Evolutionary conservation across 2,329 filamentous ascomycete species (phyloP), one percentile per base, ranked within the genome.

Genomic region (Scytalidium sp.): DNA sequence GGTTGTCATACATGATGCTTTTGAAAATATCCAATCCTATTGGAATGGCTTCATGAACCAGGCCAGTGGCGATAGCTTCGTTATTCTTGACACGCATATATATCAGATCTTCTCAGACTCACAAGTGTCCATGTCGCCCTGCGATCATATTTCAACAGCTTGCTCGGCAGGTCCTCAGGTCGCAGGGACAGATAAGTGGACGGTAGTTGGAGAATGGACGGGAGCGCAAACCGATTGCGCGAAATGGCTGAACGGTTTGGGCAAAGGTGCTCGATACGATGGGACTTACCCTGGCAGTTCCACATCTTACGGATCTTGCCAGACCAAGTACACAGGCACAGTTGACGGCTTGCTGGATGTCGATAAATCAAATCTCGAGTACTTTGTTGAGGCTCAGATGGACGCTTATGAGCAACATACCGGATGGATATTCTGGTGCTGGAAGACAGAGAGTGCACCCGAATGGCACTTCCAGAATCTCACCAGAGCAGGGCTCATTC

Each of bases 21-120:
- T 84, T 66, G 64, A 73, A 29, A 63, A 72, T 3, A 71, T 78
- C 1, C 73, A 70, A 32, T 71, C 70, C 6, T 64, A 60, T 21
- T 88, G 82, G 80, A 87, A 87, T 59, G 79, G 75, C 2, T 84
- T 81, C 64, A 74, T 85, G 64, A 78, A 73, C 48, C 70, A 67
- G n/a, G 82, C 81, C 3, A 49, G 55, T 19, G 56, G 62, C 5
- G 54, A 65, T n/a, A 62, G 67, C 39, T 52, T 60, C 29, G 72
- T 74, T 48, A 70, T 67, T 32, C 56, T 75, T 40, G 72, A 74
- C 48, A 67, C 65, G 0, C 72, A 74, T 48, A 67, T 73, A 45
- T 75, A 74, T 54, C 71, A 75, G 56, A 68, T 74, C 51, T 68
- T 70, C 50, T 66, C 62, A 4, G 53, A 62, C 3, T 60, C 48